Evolutionary conservation across 2,329 filamentous ascomycete species (phyloP).

Genomic region (Nemania sp.): DNA sequence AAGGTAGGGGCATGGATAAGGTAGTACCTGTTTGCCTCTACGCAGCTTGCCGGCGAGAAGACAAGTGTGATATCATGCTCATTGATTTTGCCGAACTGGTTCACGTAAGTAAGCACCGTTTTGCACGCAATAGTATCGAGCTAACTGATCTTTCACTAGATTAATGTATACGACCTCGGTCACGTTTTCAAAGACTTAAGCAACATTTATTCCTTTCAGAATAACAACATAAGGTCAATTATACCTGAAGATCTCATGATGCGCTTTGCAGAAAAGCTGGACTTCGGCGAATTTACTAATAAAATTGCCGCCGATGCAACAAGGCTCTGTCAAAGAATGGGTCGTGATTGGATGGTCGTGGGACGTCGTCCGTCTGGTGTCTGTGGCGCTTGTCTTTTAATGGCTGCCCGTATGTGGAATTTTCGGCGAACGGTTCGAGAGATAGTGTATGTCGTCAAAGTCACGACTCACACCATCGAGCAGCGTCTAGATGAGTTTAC

Average conservation of each 20-base stretch:
- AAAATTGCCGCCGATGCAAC: slow-evolving; percentile 88
- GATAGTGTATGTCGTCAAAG: slow-evolving; percentile 97
- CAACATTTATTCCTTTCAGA: slow-evolving; percentile 70
- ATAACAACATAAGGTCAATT: slow-evolving; percentile 62
- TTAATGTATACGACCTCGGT: slow-evolving; percentile 92
- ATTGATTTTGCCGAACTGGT: slow-evolving; percentile 90
- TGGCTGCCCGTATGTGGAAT: slow-evolving; percentile 97
- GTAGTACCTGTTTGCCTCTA: slow-evolving; percentile 93
- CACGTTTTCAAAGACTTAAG: slow-evolving; percentile 85
- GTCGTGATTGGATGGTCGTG: slow-evolving; percentile 94
- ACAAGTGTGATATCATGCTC: slow-evolving; percentile 83
- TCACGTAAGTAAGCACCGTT: slow-evolving; percentile 42
- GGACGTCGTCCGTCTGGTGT: slow-evolving; percentile 91
- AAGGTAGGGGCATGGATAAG: slow-evolving; percentile 81
- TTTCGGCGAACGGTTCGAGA: slow-evolving; percentile 90
- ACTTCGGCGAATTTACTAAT: slow-evolving; percentile 81
- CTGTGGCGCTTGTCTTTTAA: slow-evolving; percentile 89
- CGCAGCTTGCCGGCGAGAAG: slow-evolving; percentile 78
- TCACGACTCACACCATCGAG: slow-evolving; percentile 90
- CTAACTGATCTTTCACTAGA: slow-evolving; percentile 41
- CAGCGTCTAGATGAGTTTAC: slow-evolving; percentile 92
- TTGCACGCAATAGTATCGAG: not conserved
- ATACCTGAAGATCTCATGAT: slow-evolving; percentile 89
- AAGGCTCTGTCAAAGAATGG: slow-evolving; percentile 88
- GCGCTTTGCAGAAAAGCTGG: slow-evolving; percentile 87